A percentile compares a stretch with the other conserved stretches of the same genome.
phyloP scores from a whole-genome alignment of 441 rosid species.

The Rhodomyrtus psidioides region DNA sequence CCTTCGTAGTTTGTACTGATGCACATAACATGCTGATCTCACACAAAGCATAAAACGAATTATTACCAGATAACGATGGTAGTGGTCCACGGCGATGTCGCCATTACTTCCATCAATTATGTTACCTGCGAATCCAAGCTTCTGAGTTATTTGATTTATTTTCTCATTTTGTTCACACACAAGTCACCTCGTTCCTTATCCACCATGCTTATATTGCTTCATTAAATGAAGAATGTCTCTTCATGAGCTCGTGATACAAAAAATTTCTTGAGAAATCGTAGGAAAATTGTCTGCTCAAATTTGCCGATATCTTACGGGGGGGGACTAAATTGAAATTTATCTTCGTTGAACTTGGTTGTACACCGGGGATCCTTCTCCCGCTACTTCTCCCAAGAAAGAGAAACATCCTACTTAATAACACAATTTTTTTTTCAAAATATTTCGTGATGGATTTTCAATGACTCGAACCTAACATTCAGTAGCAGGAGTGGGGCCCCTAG shows the following conservation, averaged over 20 bases:
- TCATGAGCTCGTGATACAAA: neutral
- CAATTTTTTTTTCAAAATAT: neutral
- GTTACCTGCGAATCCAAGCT: slow-evolving; percentile 15
- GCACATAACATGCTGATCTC: neutral
- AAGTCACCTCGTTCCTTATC: neutral
- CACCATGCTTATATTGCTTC: neutral
- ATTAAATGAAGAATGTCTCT: neutral
- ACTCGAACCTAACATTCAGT: neutral
- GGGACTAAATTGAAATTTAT: neutral
- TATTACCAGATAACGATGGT: slow-evolving; percentile 28
- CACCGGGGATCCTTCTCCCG: neutral
- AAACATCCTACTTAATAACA: neutral
- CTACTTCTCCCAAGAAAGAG: neutral
- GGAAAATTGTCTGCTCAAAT: neutral
- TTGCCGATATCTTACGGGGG: neutral
- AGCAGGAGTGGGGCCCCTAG: accelerated
- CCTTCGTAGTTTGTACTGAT: neutral
- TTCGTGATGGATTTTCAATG: accelerated
- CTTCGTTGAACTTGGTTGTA: neutral
- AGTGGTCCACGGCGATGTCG: slow-evolving; percentile 36
- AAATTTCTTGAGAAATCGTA: neutral
- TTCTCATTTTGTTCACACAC: neutral
- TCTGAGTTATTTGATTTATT: neutral
- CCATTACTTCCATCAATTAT: slow-evolving; percentile 23
- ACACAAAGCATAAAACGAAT: neutral